These are phyloP conservation scores for Mycosarcoma maydis DNA, from an alignment of 1,284 basidiomycete species.

Conservation along the genomic window DNA sequence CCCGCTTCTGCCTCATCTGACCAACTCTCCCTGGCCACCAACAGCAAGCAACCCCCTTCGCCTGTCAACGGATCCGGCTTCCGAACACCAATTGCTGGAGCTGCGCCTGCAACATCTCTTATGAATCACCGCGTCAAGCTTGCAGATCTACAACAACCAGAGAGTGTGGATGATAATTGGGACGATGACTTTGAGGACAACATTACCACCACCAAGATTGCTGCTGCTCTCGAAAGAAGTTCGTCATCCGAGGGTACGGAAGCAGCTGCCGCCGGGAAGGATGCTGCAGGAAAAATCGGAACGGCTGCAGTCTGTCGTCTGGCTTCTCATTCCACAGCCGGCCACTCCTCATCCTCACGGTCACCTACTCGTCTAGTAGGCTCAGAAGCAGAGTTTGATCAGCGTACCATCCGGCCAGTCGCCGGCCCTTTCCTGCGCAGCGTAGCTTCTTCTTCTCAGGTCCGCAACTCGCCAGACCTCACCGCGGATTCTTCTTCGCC, in stretches of 20 bases:
- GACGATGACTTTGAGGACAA: conserved; percentile 97
- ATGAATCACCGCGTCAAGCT: conserved; percentile 52
- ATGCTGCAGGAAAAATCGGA: neutral
- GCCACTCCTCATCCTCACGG: neutral
- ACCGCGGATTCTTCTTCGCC: conserved; percentile 1
- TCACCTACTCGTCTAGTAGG: conserved; percentile 17
- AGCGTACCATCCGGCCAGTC: conserved; percentile 68
- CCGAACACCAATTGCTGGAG: conserved; percentile 41
- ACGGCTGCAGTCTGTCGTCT: neutral
- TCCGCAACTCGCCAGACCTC: conserved; percentile 7
- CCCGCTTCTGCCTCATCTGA: neutral
- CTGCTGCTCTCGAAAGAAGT: conserved; percentile 73
- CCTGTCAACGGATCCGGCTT: conserved; percentile 22
- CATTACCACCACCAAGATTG: conserved; percentile 84
- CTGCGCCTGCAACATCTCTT: conserved; percentile 48
- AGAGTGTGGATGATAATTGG: conserved; percentile 86
- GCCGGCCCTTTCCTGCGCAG: conserved; percentile 23
- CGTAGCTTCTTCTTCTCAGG: conserved; percentile 34
- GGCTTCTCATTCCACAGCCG: neutral
- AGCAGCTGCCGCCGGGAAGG: neutral
- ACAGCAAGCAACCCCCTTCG: conserved; percentile 15
- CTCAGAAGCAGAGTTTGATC: conserved; percentile 48
- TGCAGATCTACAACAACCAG: conserved; percentile 71
- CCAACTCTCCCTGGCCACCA: neutral
- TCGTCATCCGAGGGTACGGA: conserved; percentile 11